phyloP scores from a whole-genome alignment of 2,329 filamentous ascomycete species.

The Verticillium dahliae region DNA sequence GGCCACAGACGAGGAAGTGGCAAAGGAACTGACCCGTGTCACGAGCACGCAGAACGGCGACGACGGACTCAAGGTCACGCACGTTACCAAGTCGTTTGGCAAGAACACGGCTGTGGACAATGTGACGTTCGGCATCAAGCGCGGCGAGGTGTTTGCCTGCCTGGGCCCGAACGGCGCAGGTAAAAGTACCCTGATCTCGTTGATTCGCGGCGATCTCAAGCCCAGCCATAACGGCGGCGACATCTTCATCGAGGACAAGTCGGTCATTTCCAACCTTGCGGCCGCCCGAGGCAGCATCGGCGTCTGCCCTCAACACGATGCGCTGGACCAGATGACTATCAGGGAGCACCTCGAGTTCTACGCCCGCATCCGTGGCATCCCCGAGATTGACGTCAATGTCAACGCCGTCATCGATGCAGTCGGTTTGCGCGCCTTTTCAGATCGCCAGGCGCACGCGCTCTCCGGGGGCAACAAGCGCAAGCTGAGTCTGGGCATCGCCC shows the following conservation, averaged over 20 bases:
- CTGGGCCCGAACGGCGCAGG: constrained; percentile 88
- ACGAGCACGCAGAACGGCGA: constrained; percentile 22
- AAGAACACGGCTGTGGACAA: constrained; percentile 78
- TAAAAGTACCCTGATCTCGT: constrained; percentile 82
- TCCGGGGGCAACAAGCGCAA: constrained; percentile 95
- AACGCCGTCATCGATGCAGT: constrained; percentile 72
- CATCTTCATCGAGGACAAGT: constrained; percentile 71
- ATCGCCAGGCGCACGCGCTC: constrained; percentile 70
- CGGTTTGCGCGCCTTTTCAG: constrained; percentile 63
- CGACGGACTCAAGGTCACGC: constrained; percentile 65
- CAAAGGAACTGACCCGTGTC: constrained; percentile 57
- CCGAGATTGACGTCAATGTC: constrained; percentile 71
- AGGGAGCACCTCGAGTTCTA: constrained; percentile 84
- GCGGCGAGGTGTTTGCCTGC: constrained; percentile 79
- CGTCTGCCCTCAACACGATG: constrained; percentile 86
- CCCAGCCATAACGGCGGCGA: constrained; percentile 68
- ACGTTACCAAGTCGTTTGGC: constrained; percentile 75
- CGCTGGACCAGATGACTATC: constrained; percentile 87
- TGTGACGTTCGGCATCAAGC: constrained; percentile 73
- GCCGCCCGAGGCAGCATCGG: constrained; percentile 71
- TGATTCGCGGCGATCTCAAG: constrained; percentile 82
- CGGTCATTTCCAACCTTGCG: constrained; percentile 65
- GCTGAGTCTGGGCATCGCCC: constrained; percentile 76
- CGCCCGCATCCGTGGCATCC: constrained; percentile 73
- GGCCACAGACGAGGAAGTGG: constrained; percentile 52